These are phyloP conservation scores for Aspergillus conjunctus DNA, from an alignment of 495 filamentous ascomycete genomes.

Conservation along the genomic window DNA sequence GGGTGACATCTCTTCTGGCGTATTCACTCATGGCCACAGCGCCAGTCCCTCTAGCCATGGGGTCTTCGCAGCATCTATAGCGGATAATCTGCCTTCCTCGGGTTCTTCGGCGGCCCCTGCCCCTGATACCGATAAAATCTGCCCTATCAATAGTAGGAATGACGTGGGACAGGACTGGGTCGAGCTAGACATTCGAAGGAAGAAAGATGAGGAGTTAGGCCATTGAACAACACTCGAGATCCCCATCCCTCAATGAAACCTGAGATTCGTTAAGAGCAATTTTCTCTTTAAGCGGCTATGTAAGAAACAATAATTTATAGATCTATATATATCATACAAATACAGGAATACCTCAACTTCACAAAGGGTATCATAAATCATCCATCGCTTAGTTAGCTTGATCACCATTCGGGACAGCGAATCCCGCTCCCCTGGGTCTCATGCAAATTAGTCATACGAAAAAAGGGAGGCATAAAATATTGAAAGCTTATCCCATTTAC, in stretches of 20 bases:
- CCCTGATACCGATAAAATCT: not conserved
- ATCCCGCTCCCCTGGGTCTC: not conserved
- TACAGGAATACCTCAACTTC: not conserved
- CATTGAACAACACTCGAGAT: not conserved
- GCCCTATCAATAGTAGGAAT: not conserved
- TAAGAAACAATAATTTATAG: conserved; percentile 1
- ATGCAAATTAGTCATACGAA: not conserved
- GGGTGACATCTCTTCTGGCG: not conserved
- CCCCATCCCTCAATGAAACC: too few relatives aligned
- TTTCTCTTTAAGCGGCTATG: not conserved
- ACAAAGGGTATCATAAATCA: not conserved
- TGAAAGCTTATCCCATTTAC: conserved; percentile 32
- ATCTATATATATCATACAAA: conserved; percentile 4
- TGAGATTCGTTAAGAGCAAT: too few relatives aligned
- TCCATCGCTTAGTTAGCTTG: not conserved
- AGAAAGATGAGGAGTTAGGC: conserved; percentile 31
- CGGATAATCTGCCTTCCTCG: not conserved
- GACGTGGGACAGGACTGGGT: conserved; percentile 32
- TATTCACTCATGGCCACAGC: not conserved
- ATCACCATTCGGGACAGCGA: not conserved
- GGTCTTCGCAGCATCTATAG: not conserved
- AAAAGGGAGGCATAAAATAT: not conserved
- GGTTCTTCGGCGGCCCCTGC: not conserved
- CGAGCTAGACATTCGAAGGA: conserved; percentile 24
- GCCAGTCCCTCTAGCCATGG: not conserved